These are phyloP conservation scores for Craspedostauros australis DNA, from an alignment of 108 stramenopile species.

Conservation along the genomic window DNA sequence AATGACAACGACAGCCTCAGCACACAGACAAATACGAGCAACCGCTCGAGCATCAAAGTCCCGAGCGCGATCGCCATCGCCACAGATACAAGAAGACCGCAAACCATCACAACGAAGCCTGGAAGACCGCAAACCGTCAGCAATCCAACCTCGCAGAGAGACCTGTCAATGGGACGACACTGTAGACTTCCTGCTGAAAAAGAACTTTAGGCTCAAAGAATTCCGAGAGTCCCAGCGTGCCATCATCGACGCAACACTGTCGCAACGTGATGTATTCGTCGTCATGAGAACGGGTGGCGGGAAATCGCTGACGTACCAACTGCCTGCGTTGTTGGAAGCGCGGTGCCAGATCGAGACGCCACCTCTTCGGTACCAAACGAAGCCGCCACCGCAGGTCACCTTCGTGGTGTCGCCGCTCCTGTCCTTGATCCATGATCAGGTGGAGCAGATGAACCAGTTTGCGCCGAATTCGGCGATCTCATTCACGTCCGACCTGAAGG, in stretches of 20 bases:
- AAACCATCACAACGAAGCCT: neutral
- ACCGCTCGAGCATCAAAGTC: neutral
- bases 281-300: conserved; percentile 94
- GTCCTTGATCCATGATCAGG: conserved; percentile 93
- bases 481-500: conserved; percentile 55
- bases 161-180: too few species aligned
- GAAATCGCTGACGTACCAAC: conserved; percentile 88
- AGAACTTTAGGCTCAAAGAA: conserved; percentile 52
- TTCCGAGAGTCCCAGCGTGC: conserved; percentile 86
- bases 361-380: too few species aligned
- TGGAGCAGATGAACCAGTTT: conserved; percentile 80
- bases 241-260: conserved; percentile 81
- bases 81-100: neutral
- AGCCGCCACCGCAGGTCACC: conserved; percentile 43
- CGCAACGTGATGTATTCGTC: conserved; percentile 78
- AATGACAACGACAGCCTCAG: conserved; percentile 2
- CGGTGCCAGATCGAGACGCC: too few species aligned
- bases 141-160: conserved; percentile 31
- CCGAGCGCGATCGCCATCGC: neutral
- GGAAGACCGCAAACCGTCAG: conserved; percentile 4
- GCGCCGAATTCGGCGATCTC: conserved; percentile 38
- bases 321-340: conserved; percentile 70
- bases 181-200: too few species aligned
- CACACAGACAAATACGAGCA: neutral
- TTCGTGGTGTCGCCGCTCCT: conserved; percentile 86